Base-by-base conservation (phyloP, 352 stramenopile genomes). In the Chrysophaeum taylorii region DNA sequence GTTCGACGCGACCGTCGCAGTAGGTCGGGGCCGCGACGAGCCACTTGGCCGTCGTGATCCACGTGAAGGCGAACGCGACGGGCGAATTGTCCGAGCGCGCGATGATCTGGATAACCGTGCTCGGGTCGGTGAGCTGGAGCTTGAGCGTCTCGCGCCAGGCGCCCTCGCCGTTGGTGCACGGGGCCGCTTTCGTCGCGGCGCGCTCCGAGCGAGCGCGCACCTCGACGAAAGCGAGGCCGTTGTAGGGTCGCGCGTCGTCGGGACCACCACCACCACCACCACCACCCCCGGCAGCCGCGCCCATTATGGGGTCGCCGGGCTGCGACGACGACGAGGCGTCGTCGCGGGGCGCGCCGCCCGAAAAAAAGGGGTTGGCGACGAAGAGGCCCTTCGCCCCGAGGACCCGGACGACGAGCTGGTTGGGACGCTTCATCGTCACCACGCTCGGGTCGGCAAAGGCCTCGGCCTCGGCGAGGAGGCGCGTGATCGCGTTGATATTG, bases 401-500 rank as follows among this genome's bases (percentile, higher is more conserved):
- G 27, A 62, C n/a, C 2, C 50, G 50, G n/a, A 62, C 50, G 7
- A 37, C 50, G 50, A 62, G 50, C 15, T 36, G 50, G 50, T 62
- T 62, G 27, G 50, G 50, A 25, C 50, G 50, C 50, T 25, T 25
- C 45, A 9, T 27, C 45, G n/a, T 57, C 23, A 48, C 41, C 14
- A 48, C 12, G 7, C 45, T 16, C 7, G 45, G 45, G 45, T 25
- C 45, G 45, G 7, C 45, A 21, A 38, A 62, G 50, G 50, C 50
- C 5, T 62, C n/a, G 23, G 15, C 14, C 27, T 62, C 50, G n/a
- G 50, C 50, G 50, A 62, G 27, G n/a, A 33, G 23, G 15, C 50
- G 50, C 25, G 50, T 36, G 50, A 62, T 62, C 25, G 7, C 50
- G 50, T 62, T 62, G 23, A 62, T 62, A 31, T 62, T 62, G 4